phyloP scores from a whole-genome alignment of 1,284 basidiomycete species.

The Ustilago curta region DNA sequence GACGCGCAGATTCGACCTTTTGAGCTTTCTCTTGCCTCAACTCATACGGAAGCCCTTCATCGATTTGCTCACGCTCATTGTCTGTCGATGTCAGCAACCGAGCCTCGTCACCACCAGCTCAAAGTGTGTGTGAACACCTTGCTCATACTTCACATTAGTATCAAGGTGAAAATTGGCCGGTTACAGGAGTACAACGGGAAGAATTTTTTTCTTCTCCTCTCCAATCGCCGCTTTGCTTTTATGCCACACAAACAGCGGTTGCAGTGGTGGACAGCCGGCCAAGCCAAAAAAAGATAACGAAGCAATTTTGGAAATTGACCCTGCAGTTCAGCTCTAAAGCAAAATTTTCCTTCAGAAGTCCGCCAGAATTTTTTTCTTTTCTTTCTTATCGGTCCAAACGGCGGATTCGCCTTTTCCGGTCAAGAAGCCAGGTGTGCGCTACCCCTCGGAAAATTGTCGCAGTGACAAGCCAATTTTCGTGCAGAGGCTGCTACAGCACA shows the following conservation, averaged over 20 bases:
- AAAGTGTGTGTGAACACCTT: not conserved
- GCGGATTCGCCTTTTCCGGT: conserved; percentile 20
- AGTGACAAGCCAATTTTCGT: not conserved
- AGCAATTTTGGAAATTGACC: not conserved
- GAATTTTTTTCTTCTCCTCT: not conserved
- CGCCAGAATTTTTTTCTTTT: not conserved
- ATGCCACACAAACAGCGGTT: too few species aligned
- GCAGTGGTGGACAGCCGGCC: conserved; percentile 7
- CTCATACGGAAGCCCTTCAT: not conserved
- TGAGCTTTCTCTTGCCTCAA: not conserved
- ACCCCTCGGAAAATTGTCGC: conserved; percentile 13
- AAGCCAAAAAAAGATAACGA: not conserved
- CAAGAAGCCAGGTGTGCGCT: not conserved
- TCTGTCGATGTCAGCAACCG: conserved; percentile 3
- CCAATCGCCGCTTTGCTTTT: conserved; percentile 8
- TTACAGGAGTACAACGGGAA: not conserved
- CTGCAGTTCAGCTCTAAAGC: too few species aligned
- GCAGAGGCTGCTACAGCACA: not conserved
- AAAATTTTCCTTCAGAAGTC: not conserved
- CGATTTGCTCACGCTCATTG: not conserved
- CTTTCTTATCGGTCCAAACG: conserved; percentile 25
- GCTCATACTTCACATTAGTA: too few species aligned
- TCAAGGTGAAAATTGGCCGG: not conserved
- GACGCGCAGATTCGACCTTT: not conserved
- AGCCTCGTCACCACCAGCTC: not conserved